Evolutionary conservation across 495 filamentous ascomycete genomes (phyloP), one percentile per base, ranked within the genome.

Genomic region (Patellaria atrata): DNA sequence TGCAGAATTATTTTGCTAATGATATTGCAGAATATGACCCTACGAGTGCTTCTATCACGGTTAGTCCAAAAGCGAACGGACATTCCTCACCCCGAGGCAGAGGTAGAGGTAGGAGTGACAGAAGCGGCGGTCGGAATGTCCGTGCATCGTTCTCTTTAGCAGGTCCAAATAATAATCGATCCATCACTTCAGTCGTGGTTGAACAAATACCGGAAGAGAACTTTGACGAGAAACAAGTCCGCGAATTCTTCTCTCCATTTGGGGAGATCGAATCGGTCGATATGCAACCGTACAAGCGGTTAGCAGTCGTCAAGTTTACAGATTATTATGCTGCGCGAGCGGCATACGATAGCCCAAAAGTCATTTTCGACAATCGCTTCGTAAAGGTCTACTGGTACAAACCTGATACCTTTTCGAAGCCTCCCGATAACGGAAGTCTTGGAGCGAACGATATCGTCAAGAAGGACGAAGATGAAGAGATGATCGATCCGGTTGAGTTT

Each of bases 311-410:
- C 45, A 89, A 81, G 41, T 96, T 71, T 32, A 71, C 74, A 23
- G 68, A 63, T 32, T 82, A 79, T 62, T 65, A 64, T 9, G 62
- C 75, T 26, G 89, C 89, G 11, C 75, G 78, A 43, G 68, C 73
- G 12, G 89, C 89, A 2, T 94, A 84, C 59, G 73, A 76, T 11
- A 93, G 83, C 25, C 89, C 89, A 0, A 92, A 91, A 51, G 81
- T 82, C 30, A 83, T 97, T 31, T 97, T 97, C 47, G 84, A 94
- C 42, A 97, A 97, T 44, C 69, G 89, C 13, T 97, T 97, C 47
- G 89, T 97, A 27, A 97, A 94, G 53, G 84, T 97, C 4, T 97
- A 85, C 49, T 97, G 89, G 89, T 70, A 81, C 54, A 87, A 80
- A 44, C 69, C 75, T 0, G 71, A 75, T 8, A 43, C 44, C 11